These are phyloP conservation scores for Phaeosphaeriaceae sp. DNA, from an alignment of 2,329 filamentous ascomycete species.

Conservation along the genomic window DNA sequence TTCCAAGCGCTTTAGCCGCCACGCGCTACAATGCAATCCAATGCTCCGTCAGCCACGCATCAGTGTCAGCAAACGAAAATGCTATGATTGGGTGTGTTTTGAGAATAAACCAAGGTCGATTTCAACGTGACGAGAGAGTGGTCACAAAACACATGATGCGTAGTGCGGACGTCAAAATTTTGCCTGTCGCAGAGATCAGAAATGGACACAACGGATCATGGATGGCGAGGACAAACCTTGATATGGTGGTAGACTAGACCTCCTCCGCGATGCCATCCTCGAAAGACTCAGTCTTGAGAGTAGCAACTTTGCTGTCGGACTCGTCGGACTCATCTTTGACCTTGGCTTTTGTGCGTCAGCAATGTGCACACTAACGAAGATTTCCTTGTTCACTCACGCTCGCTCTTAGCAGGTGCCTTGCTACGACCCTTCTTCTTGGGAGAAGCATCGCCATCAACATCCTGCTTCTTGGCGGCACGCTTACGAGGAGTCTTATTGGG, in stretches of 20 bases:
- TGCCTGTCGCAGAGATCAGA: neutral
- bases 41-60: neutral
- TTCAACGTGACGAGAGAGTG: neutral
- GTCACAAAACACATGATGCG: neutral
- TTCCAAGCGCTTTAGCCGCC: too few species aligned
- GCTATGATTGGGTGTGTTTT: neutral
- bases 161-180: neutral
- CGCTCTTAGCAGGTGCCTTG: slow-evolving; percentile 15
- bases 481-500: slow-evolving; percentile 41
- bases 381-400: slow-evolving; percentile 22
- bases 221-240: too few species aligned
- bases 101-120: neutral
- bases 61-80: neutral
- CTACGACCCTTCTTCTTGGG: slow-evolving; percentile 43
- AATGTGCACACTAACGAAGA: neutral
- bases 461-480: slow-evolving; percentile 42
- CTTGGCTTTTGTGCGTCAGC: neutral
- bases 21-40: too few species aligned
- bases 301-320: too few species aligned
- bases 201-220: neutral
- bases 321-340: slow-evolving; percentile 17
- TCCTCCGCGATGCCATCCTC: too few species aligned
- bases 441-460: slow-evolving; percentile 34
- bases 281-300: too few species aligned
- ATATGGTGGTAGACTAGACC: too few species aligned